Conservation (phyloP, 1,284 basidiomycete species). For the Marasmius oreades region DNA sequence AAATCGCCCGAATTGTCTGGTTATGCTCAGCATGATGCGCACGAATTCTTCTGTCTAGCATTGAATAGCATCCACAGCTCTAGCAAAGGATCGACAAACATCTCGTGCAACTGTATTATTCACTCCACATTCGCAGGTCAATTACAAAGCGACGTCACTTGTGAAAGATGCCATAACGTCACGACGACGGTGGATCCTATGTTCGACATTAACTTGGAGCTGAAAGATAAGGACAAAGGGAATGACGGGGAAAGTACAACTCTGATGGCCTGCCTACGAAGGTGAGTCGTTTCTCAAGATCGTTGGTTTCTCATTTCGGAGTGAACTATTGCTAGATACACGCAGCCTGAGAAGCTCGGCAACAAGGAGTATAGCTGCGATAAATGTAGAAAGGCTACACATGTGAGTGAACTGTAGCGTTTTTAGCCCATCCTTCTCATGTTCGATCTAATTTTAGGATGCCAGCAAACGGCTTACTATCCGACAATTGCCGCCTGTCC, state of each 20-base stretch:
- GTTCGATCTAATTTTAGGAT: conserved; percentile 38
- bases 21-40: conserved; percentile 92
- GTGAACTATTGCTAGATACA: conserved; percentile 48
- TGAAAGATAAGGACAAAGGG: conserved; percentile 56
- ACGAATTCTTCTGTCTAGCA: conserved; percentile 84
- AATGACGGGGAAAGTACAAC: conserved; percentile 48
- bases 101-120: conserved; percentile 87
- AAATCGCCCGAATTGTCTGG: conserved; percentile 81
- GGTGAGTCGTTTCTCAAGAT: conserved; percentile 39
- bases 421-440: conserved; percentile 5
- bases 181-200: conserved; percentile 87
- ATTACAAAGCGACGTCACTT: conserved; percentile 87
- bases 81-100: conserved; percentile 65
- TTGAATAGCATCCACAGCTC: conserved; percentile 85
- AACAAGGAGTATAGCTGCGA: conserved; percentile 71
- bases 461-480: conserved; percentile 86
- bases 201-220: conserved; percentile 88
- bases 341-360: conserved; percentile 71
- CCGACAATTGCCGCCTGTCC: conserved; percentile 81
- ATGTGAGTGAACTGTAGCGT: conserved; percentile 36
- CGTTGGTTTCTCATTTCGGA: conserved; percentile 2
- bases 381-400: conserved; percentile 67
- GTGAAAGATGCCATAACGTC: conserved; percentile 72
- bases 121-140: conserved; percentile 89
- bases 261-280: conserved; percentile 64